Evolutionary conservation across 169 alveolate species (phyloP), one percentile per base, ranked within the genome.

Genomic region (Cryptosporidium viatorum): DNA sequence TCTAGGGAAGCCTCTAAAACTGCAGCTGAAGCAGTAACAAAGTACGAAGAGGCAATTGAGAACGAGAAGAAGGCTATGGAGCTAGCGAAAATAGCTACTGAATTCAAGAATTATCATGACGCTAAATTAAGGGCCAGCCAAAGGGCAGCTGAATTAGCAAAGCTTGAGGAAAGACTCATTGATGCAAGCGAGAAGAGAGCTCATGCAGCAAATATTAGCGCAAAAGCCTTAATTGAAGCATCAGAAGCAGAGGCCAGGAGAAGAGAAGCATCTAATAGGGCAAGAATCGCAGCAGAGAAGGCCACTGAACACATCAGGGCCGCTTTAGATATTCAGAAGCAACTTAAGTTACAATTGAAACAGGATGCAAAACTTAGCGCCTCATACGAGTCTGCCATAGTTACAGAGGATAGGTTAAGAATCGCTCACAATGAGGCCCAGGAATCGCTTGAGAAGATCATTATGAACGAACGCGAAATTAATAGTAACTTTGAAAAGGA

Each of bases 161-260:
- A 4, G 29, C 62, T 80, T 23, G 89, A 80, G 51, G 80, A 62
- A 33, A 39, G 21, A 55, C 62, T 80, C 14, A 14, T 21, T 3
- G 68, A 59, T 3, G 89, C 89, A 31, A 50, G 75, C 26, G 75
- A 80, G 43, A 80, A 33, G 23, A 80, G 89, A 29, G 89, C 89
- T 26, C 58, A 43, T 6, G 89, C 89, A 65, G 71, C 89, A 3
- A 60, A 60, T 29, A 2, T 31, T 5, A 67, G 68, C 35, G 89
- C 89, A 3, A 67, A 80, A 14, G 89, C 89, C 3, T 41, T 80
- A 33, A 9, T 41, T 26, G 68, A 80, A 26, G 89, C 89, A 6
- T 43, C 89, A 39, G 75, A 59, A 16, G 89, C 89, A 26, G 89
- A 80, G 50, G 43, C 73, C 29, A 80, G 68, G 0, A 60, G 89